Base-by-base conservation (phyloP, 2,329 filamentous ascomycete genomes). In the Hymenoscyphus linearis region DNA sequence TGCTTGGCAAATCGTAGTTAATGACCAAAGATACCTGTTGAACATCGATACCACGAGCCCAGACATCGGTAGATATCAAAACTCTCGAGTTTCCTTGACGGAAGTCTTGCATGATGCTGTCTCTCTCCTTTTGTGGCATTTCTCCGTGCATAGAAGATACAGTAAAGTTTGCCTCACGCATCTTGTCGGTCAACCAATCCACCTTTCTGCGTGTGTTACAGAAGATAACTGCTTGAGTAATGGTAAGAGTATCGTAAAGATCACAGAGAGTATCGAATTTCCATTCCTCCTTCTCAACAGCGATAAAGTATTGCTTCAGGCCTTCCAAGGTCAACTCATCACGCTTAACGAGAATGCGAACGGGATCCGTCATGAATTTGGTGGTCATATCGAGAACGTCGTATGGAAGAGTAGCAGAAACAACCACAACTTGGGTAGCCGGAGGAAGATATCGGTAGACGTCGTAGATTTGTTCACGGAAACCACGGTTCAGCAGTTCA, bases 101-200 rank as follows among this genome's bases (percentile, higher is more conserved):
- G 90, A 99, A 99, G 84, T 99, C 95, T 87, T 99, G 96, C 95
- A 99, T 99, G 80, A 99, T 99, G 76, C 96, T 85, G 79, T 98
- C 95, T 86, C 95, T 93, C 85, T 98, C 92, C 74, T 81, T 82
- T 83, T 97, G 93, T 79, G 96, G 92, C 95, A 99, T 99, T 76
- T 99, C 95, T 77, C 95, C 95, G 85, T 99, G 95, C 95, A 99
- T 98, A 80, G 93, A 93, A 44, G 93, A 97, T 77, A 99, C 95
- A 67, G 95, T 98, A 85, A 99, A 99, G 82, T 99, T 93, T 83
- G 92, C 91, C 73, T 90, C 90, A 73, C 91, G 96, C 77, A 99
- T 92, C 88, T 98, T 98, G 82, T 98, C 93, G 71, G 95, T 98
- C 73, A 99, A 89, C 95, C 95, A 99, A 84, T 99, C 95, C 74